Evolutionary conservation across 2,329 filamentous ascomycete species (phyloP), one percentile per base, ranked within the genome.

Genomic region (Colletotrichum musae): DNA sequence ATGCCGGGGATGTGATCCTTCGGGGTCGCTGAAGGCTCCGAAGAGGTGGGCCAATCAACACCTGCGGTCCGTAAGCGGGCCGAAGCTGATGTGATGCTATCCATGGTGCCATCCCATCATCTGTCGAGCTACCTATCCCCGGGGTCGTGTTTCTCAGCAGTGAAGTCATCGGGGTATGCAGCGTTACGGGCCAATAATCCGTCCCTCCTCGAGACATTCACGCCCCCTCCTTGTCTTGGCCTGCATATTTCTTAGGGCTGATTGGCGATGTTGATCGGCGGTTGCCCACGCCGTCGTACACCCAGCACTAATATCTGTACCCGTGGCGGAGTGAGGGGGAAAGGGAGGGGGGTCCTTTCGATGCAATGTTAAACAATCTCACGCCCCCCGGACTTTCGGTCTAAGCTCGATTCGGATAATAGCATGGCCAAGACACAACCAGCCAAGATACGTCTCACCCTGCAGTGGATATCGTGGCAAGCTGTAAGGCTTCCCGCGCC

Each of bases 381-480:
- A 36, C 32, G 7, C 9, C 32, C 32, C 32, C 32, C 32, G 32
- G 7, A 7, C 32, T 36, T 36, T 36, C 7, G 10, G 32, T 32
- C 57, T 70, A 43, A 15, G 59, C 70, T 68, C 24, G 4, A 59
- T 64, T 66, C 65, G 71, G 71, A 58, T 26, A 70, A 60, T 52
- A 73, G 39, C 12, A 41, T 68, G 62, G 71, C 68, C 71, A 72
- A 72, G 70, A 50, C 48, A 24, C 12, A 21, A 2, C 32, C 32
- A 36, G 61, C 54, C 47, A 50, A 48, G 60, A 32, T 39, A 15
- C 57, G 26, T 41, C 51, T 41, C 16, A 36, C 47, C 36, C 24
- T 15, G 24, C 5, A 15, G 47, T 47, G 43, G 50, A n/a, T 47
- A 53, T 39, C 18, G 13, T 39, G 36, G 51, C 43, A 28, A 47